These are phyloP conservation scores for Hanseniaspora singularis DNA, from an alignment of 805 yeast species.

Conservation along the genomic window DNA sequence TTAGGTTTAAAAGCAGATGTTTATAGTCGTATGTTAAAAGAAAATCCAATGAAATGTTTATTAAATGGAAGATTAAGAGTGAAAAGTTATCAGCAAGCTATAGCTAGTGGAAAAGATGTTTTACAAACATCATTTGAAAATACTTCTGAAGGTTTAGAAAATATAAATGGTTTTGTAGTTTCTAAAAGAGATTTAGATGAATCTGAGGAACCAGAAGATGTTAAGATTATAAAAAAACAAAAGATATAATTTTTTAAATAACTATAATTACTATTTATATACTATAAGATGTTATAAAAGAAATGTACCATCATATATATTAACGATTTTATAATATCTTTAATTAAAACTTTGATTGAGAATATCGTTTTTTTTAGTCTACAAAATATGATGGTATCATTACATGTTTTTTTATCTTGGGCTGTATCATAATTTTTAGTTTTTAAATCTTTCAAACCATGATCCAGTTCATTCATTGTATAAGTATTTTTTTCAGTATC, in stretches of 20 bases:
- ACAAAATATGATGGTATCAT: no score
- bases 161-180: constrained; percentile 13
- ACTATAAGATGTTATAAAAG: neutral
- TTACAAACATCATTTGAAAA: neutral
- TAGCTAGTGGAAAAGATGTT: constrained; percentile 41
- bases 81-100: constrained; percentile 66
- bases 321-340: neutral
- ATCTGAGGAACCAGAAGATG: neutral
- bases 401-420: no score
- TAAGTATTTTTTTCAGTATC: no score
- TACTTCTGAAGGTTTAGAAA: neutral
- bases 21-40: constrained; percentile 47
- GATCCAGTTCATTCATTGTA: no score
- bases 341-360: neutral
- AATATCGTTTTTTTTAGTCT: neutral
- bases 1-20: constrained; percentile 60
- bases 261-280: no score
- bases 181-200: neutral
- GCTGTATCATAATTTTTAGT: no score
- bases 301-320: constrained; percentile 3
- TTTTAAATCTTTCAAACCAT: no score
- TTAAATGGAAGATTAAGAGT: constrained; percentile 63
- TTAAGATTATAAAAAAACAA: neutral
- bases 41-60: constrained; percentile 51
- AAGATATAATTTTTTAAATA: neutral